These are phyloP conservation scores for Priceomyces haplophilus DNA, from an alignment of 805 yeast genomes.

Conservation along the genomic window DNA sequence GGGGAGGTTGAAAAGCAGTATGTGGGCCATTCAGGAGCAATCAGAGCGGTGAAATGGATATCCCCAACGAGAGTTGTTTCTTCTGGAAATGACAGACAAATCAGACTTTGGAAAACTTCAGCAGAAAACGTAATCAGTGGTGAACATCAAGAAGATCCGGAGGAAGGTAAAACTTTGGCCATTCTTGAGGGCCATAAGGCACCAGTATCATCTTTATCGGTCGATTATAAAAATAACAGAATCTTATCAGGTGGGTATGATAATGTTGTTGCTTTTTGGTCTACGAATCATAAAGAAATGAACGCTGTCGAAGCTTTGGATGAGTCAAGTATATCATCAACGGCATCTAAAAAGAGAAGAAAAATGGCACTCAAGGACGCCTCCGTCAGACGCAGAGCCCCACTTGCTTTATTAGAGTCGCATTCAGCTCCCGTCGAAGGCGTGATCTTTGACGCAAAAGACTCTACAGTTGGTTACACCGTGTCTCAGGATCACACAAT, in stretches of 20 bases:
- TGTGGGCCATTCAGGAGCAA: constrained; percentile 85
- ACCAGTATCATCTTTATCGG: constrained; percentile 74
- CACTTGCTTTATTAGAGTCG: constrained; percentile 73
- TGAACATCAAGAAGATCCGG: constrained; percentile 40
- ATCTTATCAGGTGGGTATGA: constrained; percentile 87
- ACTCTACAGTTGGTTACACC: constrained; percentile 82
- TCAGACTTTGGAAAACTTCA: constrained; percentile 81
- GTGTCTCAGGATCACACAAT: constrained; percentile 95
- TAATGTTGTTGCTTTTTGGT: constrained; percentile 80
- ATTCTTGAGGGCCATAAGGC: constrained; percentile 88
- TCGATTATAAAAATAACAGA: constrained; percentile 50
- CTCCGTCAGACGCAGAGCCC: constrained; percentile 74
- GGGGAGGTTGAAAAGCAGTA: constrained; percentile 80
- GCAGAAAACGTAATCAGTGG: constrained; percentile 44
- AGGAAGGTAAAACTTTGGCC: constrained; percentile 75
- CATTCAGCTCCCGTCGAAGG: constrained; percentile 88
- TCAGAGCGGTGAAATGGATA: constrained; percentile 79
- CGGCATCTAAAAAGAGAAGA: constrained; percentile 86
- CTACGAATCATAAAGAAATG: constrained; percentile 82
- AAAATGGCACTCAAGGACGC: constrained; percentile 76
- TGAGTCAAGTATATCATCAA: constrained; percentile 52
- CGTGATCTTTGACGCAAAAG: constrained; percentile 68
- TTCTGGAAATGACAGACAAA: constrained; percentile 84
- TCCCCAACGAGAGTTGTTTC: constrained; percentile 72
- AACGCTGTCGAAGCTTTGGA: constrained; percentile 49